These are phyloP conservation scores for Yamadazyma jaroonii DNA, from an alignment of 1,139 yeast genomes.

Conservation along the genomic window DNA sequence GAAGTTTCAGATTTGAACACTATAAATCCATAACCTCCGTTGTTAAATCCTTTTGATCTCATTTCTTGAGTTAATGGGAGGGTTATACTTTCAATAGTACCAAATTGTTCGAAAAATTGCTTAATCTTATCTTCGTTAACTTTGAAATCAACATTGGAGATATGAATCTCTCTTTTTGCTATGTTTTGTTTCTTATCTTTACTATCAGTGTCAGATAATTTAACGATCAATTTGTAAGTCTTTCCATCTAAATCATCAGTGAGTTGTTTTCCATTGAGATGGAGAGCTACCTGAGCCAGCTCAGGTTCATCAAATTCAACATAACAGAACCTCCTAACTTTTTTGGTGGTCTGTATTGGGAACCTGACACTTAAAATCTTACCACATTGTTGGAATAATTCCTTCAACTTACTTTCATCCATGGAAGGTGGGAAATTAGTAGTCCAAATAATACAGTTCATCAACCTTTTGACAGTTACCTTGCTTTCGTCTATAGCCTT, in stretches of 20 bases:
- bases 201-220: constrained; percentile 14
- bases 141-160: constrained; percentile 66
- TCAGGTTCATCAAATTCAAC: constrained; percentile 51
- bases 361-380: constrained; percentile 54
- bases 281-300: constrained; percentile 49
- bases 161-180: constrained; percentile 41
- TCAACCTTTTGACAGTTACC: constrained; percentile 45
- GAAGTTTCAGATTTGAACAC: constrained; percentile 37
- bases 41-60: constrained; percentile 23
- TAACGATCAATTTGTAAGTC: constrained; percentile 17
- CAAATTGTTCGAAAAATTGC: constrained; percentile 24
- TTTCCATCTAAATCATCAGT: constrained; percentile 20
- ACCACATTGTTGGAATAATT: constrained; percentile 46
- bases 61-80: constrained; percentile 43
- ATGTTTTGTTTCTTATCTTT: constrained; percentile 12
- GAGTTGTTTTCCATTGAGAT: constrained; percentile 37
- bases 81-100: constrained; percentile 45
- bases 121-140: constrained; percentile 29
- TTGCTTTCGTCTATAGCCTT: constrained; percentile 43
- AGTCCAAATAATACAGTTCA: constrained; percentile 56
- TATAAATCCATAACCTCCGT: constrained; percentile 61
- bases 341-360: constrained; percentile 60
- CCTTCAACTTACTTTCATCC: constrained; percentile 36
- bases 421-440: constrained; percentile 70
- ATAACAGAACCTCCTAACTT: constrained; percentile 72